These are phyloP conservation scores for Aspergillus eucalypticola DNA, from an alignment of 2,329 filamentous ascomycete genomes.

Conservation along the genomic window DNA sequence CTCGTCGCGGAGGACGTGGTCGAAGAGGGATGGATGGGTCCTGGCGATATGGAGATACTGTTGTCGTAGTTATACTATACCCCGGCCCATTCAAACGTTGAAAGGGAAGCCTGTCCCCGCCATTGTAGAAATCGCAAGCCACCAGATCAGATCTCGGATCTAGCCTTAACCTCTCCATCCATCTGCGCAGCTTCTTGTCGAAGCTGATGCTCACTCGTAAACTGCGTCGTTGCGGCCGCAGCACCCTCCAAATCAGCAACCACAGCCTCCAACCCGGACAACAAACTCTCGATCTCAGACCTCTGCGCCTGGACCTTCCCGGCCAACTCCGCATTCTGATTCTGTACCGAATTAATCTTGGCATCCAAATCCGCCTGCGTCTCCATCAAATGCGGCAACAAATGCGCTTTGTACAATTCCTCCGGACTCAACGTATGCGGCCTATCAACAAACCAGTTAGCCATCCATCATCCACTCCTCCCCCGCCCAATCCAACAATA, in stretches of 20 bases:
- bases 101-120: not conserved
- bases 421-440: constrained; percentile 60
- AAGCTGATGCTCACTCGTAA: constrained; percentile 39
- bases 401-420: constrained; percentile 59
- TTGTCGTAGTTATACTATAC: constrained; percentile 28
- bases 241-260: constrained; percentile 59
- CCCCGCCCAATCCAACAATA: not conserved
- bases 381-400: constrained; percentile 57
- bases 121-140: not conserved
- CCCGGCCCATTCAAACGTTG: not conserved
- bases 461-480: not conserved
- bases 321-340: constrained; percentile 55
- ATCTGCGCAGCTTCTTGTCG: constrained; percentile 47
- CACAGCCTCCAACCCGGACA: constrained; percentile 57
- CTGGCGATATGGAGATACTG: constrained; percentile 34
- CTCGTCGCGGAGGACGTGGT: constrained; percentile 53
- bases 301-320: constrained; percentile 56
- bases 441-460: constrained; percentile 35
- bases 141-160: constrained; percentile 27
- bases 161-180: constrained; percentile 43
- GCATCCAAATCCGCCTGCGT: constrained; percentile 51
- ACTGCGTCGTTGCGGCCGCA: constrained; percentile 44
- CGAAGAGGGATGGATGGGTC: constrained; percentile 52
- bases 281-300: constrained; percentile 57
- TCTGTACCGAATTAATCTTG: constrained; percentile 53